These are phyloP conservation scores for Zygnema circumcarinatum DNA, from an alignment of 139 green algal species.

Conservation along the genomic window DNA sequence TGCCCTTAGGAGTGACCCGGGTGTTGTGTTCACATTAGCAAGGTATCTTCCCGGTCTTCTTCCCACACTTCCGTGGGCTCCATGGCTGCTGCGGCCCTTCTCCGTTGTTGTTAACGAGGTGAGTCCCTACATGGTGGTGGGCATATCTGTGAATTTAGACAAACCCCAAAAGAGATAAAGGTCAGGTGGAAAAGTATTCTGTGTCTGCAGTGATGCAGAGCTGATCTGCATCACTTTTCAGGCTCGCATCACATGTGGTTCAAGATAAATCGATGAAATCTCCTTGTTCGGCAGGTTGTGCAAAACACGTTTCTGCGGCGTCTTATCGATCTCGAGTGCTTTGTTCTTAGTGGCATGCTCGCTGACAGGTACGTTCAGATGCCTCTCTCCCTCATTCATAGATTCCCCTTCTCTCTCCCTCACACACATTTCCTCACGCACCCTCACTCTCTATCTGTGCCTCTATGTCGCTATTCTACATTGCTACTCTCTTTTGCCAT, in stretches of 20 bases:
- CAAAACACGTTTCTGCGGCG: conserved; percentile 72
- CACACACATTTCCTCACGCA: conserved; percentile 15
- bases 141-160: neutral
- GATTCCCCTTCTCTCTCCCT: conserved; percentile 30
- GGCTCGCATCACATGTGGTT: no score
- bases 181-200: no score
- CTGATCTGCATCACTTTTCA: no score
- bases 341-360: conserved; percentile 72
- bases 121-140: no score
- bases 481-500: neutral
- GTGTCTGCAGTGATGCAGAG: no score
- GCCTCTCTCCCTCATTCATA: conserved; percentile 39
- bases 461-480: conserved; percentile 8
- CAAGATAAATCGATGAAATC: no score
- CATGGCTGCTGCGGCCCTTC: conserved; percentile 47
- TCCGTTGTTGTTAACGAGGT: conserved; percentile 34
- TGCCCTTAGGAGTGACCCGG: conserved; percentile 69
- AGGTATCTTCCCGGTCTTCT: conserved; percentile 58
- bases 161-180: no score
- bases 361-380: conserved; percentile 27
- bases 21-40: conserved; percentile 64
- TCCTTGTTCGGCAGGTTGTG: conserved; percentile 59
- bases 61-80: conserved; percentile 26
- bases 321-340: conserved; percentile 85
- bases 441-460: neutral